Evolutionary conservation across 2,329 filamentous ascomycete species (phyloP).

Genomic region (Malbranchea zuffiana): DNA sequence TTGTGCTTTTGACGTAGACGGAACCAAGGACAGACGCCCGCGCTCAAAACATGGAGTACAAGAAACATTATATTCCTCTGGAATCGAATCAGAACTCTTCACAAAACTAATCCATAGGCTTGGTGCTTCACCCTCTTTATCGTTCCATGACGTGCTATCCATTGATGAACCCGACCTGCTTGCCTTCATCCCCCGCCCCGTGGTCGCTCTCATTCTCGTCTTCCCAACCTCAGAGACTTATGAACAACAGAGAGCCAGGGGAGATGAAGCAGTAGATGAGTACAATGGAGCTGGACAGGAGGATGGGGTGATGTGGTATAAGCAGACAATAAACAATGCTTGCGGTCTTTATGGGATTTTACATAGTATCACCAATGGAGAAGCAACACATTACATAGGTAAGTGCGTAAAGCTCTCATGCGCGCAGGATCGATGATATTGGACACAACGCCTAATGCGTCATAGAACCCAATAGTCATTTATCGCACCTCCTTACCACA

Average conservation of each 20-base stretch:
- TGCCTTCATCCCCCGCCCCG: constrained; percentile 8
- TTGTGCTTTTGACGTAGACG: too few relatives aligned
- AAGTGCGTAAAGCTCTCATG: constrained; percentile 7
- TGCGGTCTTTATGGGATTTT: constrained; percentile 16
- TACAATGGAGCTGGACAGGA: too few relatives aligned
- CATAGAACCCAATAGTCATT: too few relatives aligned
- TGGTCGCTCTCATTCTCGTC: constrained; percentile 12
- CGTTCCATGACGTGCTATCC: constrained; percentile 14
- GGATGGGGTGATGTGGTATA: constrained; percentile 8
- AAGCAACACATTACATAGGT: too few relatives aligned
- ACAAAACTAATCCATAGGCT: constrained; percentile 15
- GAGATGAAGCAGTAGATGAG: neutral
- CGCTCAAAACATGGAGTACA: constrained; percentile 5
- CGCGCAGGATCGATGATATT: constrained; percentile 5
- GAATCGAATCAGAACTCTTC: constrained; percentile 16
- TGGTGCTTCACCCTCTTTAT: constrained; percentile 8
- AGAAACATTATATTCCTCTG: constrained; percentile 10
- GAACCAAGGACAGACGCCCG: too few relatives aligned
- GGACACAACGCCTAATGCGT: too few relatives aligned
- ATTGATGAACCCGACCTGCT: constrained; percentile 11
- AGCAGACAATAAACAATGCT: constrained; percentile 15
- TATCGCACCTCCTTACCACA: too few relatives aligned
- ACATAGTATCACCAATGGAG: constrained; percentile 14
- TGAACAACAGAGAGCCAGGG: constrained; percentile 7
- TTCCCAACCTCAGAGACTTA: constrained; percentile 12